Percentiles rank a stretch among this genome's conserved stretches.
Conservation (phyloP, 345 rosid genomes). For the Durio zibethinus region DNA sequence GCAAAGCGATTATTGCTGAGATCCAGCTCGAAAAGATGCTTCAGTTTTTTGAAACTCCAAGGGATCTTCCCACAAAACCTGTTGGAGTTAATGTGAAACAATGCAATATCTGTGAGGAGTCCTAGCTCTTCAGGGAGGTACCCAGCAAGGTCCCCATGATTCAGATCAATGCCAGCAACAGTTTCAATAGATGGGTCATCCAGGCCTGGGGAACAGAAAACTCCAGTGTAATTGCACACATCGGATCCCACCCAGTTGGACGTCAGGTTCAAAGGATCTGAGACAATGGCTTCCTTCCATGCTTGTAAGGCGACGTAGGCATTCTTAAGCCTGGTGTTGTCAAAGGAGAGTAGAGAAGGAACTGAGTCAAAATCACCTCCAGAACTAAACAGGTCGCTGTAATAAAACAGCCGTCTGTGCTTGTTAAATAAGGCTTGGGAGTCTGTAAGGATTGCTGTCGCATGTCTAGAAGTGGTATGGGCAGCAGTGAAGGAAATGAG, state of each 20-base stretch:
- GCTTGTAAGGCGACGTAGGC: constrained; percentile 83
- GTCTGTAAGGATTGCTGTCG: background rate
- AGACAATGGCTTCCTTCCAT: constrained; percentile 70
- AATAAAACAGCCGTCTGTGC: constrained; percentile 26
- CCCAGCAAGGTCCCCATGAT: constrained; percentile 77
- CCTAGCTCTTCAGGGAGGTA: constrained; percentile 69
- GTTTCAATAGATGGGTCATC: constrained; percentile 50
- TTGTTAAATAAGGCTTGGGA: constrained; percentile 6
- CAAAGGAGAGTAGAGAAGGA: constrained; percentile 42
- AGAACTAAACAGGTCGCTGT: constrained; percentile 11
- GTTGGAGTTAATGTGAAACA: constrained; percentile 77
- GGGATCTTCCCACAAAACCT: constrained; percentile 74
- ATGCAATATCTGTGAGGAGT: constrained; percentile 50
- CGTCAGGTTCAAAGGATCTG: constrained; percentile 58
- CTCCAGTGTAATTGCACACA: constrained; percentile 79
- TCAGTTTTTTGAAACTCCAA: constrained; percentile 36
- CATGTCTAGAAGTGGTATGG: constrained; percentile 17
- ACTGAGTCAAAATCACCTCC: constrained; percentile 31
- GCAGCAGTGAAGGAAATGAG: constrained; percentile 18
- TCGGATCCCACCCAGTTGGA: constrained; percentile 63
- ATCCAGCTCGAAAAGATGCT: constrained; percentile 64
- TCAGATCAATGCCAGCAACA: constrained; percentile 74
- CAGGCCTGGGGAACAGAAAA: constrained; percentile 53
- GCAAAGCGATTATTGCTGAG: constrained; percentile 76
- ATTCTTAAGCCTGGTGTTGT: constrained; percentile 46